phyloP scores from a whole-genome alignment of 495 filamentous ascomycete genomes.

The Xylaria flabelliformis region DNA sequence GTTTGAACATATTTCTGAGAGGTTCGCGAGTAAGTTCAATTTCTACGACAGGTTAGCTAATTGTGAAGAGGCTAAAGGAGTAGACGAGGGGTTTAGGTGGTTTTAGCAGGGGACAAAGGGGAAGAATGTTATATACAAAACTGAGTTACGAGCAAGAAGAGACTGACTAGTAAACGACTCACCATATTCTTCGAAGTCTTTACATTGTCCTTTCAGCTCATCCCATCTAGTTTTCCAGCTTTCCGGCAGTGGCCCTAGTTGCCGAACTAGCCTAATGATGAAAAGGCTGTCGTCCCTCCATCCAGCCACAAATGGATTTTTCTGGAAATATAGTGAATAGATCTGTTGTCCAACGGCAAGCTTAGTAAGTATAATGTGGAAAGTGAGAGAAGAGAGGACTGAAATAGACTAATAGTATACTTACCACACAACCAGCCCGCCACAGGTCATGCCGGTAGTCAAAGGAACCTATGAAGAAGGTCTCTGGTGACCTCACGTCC shows the following conservation, averaged over 20 bases:
- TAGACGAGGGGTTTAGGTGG: background rate
- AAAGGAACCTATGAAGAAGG: no score
- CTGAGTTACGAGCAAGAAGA: background rate
- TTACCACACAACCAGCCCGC: constrained; percentile 25
- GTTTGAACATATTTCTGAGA: no score
- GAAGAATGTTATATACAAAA: background rate
- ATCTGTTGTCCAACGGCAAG: constrained; percentile 16
- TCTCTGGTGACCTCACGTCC: no score
- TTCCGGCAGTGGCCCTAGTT: constrained; percentile 15
- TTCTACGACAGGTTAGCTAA: no score
- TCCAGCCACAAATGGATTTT: background rate
- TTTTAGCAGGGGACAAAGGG: background rate
- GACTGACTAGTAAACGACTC: constrained; percentile 6
- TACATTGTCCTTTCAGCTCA: background rate
- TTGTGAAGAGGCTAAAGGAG: background rate
- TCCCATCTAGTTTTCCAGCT: constrained; percentile 17
- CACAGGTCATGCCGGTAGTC: constrained; percentile 14
- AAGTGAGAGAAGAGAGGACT: no score
- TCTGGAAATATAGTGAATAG: constrained; percentile 22
- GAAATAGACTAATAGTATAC: no score
- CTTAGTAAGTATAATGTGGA: no score
- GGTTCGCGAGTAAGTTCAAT: no score
- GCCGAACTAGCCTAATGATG: background rate
- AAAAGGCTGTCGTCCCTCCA: background rate
- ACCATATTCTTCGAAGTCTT: background rate